Percentiles rank a stretch among this genome's conserved stretches.
Evolutionary conservation across 1,284 basidiomycete species (phyloP).

Genomic region (Erythrobasidium hasegawianum): DNA sequence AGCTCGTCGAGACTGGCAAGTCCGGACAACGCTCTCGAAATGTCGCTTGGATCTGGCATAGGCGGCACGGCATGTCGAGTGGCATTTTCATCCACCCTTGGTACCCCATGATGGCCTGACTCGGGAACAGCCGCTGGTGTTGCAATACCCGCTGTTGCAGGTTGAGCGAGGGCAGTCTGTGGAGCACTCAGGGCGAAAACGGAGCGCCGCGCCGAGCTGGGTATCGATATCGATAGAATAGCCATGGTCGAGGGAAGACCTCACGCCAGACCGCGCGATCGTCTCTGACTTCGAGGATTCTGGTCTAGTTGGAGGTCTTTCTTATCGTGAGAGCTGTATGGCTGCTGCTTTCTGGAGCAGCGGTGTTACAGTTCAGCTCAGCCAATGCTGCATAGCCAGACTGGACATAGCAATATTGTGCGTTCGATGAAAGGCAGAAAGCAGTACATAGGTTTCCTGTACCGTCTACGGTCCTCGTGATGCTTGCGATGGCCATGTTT

Average conservation of each 20-base stretch:
- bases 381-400: too few relatives aligned
- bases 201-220: slow-evolving; percentile 16
- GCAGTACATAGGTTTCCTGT: too few relatives aligned
- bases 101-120: too few relatives aligned
- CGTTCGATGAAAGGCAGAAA: too few relatives aligned
- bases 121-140: neutral
- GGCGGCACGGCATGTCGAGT: neutral
- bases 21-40: slow-evolving; percentile 6
- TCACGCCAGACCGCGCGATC: too few relatives aligned
- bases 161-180: slow-evolving; percentile 4
- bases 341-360: too few relatives aligned
- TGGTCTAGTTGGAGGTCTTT: too few relatives aligned
- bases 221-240: slow-evolving; percentile 29
- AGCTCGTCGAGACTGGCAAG: slow-evolving; percentile 12
- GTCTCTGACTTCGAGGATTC: too few relatives aligned
- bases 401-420: too few relatives aligned
- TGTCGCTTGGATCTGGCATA: slow-evolving; percentile 1
- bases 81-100: too few relatives aligned
- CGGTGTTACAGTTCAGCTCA: too few relatives aligned
- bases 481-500: neutral
- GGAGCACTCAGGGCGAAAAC: slow-evolving; percentile 25
- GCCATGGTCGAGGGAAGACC: slow-evolving; percentile 7
- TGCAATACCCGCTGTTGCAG: neutral
- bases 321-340: too few relatives aligned
- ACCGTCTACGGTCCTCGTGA: neutral